phyloP scores from a whole-genome alignment of 768 basidiomycete species.

The Crassisporium funariophilum region DNA sequence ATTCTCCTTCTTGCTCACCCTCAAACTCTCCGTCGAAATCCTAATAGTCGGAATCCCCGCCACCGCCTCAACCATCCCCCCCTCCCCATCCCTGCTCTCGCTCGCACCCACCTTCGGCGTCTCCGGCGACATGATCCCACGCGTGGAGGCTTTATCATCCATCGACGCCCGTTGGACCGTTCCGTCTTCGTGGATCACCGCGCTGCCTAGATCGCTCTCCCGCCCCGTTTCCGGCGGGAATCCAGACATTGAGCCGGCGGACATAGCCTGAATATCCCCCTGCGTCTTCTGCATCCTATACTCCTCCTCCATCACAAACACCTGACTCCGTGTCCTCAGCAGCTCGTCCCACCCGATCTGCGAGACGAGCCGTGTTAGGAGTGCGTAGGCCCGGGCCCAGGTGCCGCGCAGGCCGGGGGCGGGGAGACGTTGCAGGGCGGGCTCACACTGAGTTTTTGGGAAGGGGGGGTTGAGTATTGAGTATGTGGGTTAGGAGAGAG shows the following conservation, averaged over 20 bases:
- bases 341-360: constrained; percentile 99
- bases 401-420: constrained; percentile 94
- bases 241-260: constrained; percentile 19
- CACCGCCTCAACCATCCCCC: constrained; percentile 26
- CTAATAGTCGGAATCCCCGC: constrained; percentile 63
- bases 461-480: too few species aligned
- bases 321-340: constrained; percentile 87
- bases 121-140: constrained; percentile 53
- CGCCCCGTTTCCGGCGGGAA: constrained; percentile 12
- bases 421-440: constrained; percentile 90
- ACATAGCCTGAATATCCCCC: constrained; percentile 53
- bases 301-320: constrained; percentile 99
- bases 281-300: constrained; percentile 96
- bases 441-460: constrained; percentile 94
- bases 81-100: constrained; percentile 27
- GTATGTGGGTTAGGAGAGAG: too few species aligned
- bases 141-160: constrained; percentile 75
- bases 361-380: constrained; percentile 88
- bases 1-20: constrained; percentile 35
- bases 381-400: constrained; percentile 91
- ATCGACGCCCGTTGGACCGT: constrained; percentile 36
- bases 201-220: constrained; percentile 35
- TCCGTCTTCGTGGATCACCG: constrained; percentile 69
- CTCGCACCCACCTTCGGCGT: constrained; percentile 28
- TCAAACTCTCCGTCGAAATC: constrained; percentile 66